Conservation (phyloP, 257 asterid species). For the Thymus mandschuricus region DNA sequence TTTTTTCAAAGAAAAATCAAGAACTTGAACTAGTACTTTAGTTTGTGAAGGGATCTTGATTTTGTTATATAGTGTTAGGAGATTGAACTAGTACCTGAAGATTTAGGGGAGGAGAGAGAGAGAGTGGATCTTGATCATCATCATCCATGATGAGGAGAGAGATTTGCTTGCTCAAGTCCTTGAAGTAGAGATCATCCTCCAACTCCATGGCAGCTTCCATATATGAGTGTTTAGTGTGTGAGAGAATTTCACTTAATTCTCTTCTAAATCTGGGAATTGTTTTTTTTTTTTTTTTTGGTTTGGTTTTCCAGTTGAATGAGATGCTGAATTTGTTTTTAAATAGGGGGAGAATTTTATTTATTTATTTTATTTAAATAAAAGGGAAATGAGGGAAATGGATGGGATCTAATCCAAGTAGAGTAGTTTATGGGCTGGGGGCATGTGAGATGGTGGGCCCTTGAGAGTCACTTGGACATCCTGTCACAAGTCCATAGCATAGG, state of each 20-base stretch:
- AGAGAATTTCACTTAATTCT: background rate
- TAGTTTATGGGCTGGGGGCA: slow-evolving; percentile 45
- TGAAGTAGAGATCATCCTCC: slow-evolving; percentile 85
- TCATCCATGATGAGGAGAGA: slow-evolving; percentile 91
- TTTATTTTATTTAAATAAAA: too few species aligned
- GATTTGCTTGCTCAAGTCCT: slow-evolving; percentile 81
- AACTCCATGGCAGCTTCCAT: slow-evolving; percentile 64
- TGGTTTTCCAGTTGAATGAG: slow-evolving; percentile 32
- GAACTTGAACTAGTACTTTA: background rate
- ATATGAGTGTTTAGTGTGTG: background rate
- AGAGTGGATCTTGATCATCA: slow-evolving; percentile 3
- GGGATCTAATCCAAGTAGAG: slow-evolving; percentile 47
- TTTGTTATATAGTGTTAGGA: background rate
- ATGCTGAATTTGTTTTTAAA: slow-evolving; percentile 44
- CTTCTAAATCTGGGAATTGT: background rate
- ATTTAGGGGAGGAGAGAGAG: slow-evolving; percentile 49
- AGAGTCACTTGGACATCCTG: slow-evolving; percentile 57
- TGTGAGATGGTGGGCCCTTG: slow-evolving; percentile 64
- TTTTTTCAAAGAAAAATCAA: background rate
- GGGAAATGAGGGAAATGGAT: slow-evolving; percentile 29
- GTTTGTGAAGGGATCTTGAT: background rate
- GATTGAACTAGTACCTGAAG: slow-evolving; percentile 45
- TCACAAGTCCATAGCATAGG: slow-evolving; percentile 37
- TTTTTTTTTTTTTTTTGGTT: background rate
- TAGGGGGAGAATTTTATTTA: slow-evolving; percentile 28